Conservation (phyloP, 1,139 yeast species). For the Protomyces inundatus region DNA sequence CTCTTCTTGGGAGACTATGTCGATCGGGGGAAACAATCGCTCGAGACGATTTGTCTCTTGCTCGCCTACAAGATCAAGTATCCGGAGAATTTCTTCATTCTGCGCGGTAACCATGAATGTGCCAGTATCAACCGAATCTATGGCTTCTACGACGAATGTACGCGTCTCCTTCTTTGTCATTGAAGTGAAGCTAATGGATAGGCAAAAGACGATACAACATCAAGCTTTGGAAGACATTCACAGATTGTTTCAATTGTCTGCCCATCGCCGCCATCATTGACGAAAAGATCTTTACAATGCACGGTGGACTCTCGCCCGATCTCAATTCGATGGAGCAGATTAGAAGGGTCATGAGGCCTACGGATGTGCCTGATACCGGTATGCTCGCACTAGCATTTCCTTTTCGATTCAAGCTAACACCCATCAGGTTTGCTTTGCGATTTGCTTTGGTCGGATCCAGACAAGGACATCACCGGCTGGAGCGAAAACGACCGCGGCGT, state of each 20-base stretch:
- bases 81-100: slow-evolving; percentile 91
- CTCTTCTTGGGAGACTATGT: slow-evolving; percentile 94
- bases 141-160: slow-evolving; percentile 96
- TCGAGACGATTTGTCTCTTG: slow-evolving; percentile 86
- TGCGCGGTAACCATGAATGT: slow-evolving; percentile 96
- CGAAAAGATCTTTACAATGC: slow-evolving; percentile 97
- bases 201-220: slow-evolving; percentile 85
- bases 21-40: slow-evolving; percentile 95
- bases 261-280: slow-evolving; percentile 98
- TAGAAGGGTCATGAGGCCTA: slow-evolving; percentile 97
- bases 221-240: slow-evolving; percentile 95
- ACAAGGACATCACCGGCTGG: slow-evolving; percentile 96
- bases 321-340: slow-evolving; percentile 96
- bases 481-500: slow-evolving; percentile 98
- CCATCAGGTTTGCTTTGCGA: slow-evolving; percentile 80
- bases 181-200: neutral
- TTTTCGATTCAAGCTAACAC: slow-evolving; percentile 35
- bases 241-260: slow-evolving; percentile 95
- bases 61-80: slow-evolving; percentile 94
- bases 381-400: neutral
- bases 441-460: slow-evolving; percentile 97
- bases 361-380: slow-evolving; percentile 79
- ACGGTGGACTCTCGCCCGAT: slow-evolving; percentile 96
- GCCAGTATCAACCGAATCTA: slow-evolving; percentile 95
- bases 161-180: slow-evolving; percentile 5